These are phyloP conservation scores for Monosporascus sp. DNA, from an alignment of 2,329 filamentous ascomycete genomes.

Conservation along the genomic window DNA sequence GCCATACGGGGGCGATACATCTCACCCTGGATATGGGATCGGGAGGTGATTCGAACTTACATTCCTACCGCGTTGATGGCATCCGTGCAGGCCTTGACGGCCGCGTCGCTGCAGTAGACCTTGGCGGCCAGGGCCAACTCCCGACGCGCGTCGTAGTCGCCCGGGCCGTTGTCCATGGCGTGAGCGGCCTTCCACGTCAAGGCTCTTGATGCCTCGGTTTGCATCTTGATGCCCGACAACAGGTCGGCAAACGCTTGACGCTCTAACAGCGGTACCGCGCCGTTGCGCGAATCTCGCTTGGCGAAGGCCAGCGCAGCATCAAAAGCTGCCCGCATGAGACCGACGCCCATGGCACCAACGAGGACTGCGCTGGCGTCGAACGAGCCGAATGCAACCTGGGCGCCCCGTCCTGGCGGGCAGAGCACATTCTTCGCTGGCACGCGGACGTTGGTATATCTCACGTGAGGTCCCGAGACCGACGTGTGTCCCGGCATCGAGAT, in stretches of 20 bases:
- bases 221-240: constrained; percentile 47
- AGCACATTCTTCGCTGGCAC: constrained; percentile 44
- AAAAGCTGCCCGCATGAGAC: constrained; percentile 49
- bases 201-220: constrained; percentile 41
- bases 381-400: constrained; percentile 34
- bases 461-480: constrained; percentile 44
- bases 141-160: constrained; percentile 32
- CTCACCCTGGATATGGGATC: background rate
- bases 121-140: constrained; percentile 47
- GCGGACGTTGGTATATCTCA: constrained; percentile 40
- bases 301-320: constrained; percentile 46
- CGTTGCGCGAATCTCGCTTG: constrained; percentile 39
- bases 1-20: background rate
- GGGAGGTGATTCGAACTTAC: constrained; percentile 19
- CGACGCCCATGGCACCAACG: constrained; percentile 49
- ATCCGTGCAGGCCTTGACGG: constrained; percentile 42
- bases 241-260: constrained; percentile 47
- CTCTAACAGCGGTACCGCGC: constrained; percentile 38
- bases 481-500: constrained; percentile 40
- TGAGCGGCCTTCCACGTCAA: constrained; percentile 48
- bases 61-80: constrained; percentile 49
- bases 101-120: constrained; percentile 44
- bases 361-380: constrained; percentile 42
- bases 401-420: constrained; percentile 36
- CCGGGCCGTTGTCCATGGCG: constrained; percentile 35